These are phyloP conservation scores for Syzygium syzygioides DNA, from an alignment of 441 rosid genomes.

Conservation along the genomic window DNA sequence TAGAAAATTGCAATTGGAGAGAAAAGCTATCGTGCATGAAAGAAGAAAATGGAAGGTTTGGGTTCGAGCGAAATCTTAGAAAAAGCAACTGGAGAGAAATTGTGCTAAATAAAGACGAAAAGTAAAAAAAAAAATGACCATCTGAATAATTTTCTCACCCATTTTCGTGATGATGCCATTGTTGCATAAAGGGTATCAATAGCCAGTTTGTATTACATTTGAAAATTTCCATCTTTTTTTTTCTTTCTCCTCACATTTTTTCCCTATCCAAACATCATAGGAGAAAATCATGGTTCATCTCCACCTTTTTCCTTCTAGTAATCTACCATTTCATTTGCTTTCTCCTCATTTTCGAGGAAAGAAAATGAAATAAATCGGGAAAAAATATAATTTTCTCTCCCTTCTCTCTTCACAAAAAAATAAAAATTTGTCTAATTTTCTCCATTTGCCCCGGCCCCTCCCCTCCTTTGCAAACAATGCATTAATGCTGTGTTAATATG, in stretches of 20 bases:
- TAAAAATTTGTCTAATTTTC: too few species aligned
- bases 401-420: too few species aligned
- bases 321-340: not conserved
- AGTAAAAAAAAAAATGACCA: not conserved
- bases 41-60: too few species aligned
- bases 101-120: not conserved
- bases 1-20: not conserved
- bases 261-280: not conserved
- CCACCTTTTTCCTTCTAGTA: not conserved
- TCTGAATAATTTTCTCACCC: not conserved
- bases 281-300: not conserved
- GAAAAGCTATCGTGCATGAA: not conserved
- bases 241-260: not conserved
- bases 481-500: not conserved
- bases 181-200: not conserved
- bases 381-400: too few species aligned
- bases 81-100: not conserved
- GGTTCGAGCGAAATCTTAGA: too few species aligned
- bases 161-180: not conserved
- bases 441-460: too few species aligned
- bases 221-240: not conserved
- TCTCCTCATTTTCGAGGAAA: not conserved
- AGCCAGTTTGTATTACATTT: not conserved
- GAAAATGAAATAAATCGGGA: not conserved
- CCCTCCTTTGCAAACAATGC: too few species aligned